Percentiles rank a stretch among this genome's conserved stretches.
Evolutionary conservation across 192 early-diverging fungal species (phyloP).

Genomic region (Gamsiella multidivaricata): DNA sequence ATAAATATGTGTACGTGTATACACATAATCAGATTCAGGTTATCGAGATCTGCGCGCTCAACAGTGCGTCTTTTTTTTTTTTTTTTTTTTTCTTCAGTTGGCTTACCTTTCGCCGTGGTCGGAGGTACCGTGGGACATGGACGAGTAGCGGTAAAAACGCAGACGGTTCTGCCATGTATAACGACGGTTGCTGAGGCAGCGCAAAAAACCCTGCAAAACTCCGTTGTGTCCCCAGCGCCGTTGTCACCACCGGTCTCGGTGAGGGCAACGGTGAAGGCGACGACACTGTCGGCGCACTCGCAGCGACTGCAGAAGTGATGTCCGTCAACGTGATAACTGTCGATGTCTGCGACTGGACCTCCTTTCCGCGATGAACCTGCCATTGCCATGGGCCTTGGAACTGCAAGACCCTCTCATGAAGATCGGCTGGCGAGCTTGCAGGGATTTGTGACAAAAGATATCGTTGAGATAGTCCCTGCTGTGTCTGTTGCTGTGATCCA

Average conservation of each 20-base stretch:
- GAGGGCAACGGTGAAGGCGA: background rate
- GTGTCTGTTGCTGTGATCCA: background rate
- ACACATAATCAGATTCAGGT: background rate
- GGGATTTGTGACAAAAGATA: background rate
- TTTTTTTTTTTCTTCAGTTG: too few species aligned
- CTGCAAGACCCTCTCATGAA: background rate
- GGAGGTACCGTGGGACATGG: constrained; percentile 22
- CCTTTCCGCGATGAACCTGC: background rate
- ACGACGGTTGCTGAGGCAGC: background rate
- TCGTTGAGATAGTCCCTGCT: background rate
- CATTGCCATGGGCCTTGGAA: constrained; percentile 9
- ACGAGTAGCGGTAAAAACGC: constrained; percentile 16
- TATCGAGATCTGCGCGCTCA: background rate
- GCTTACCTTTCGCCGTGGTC: constrained; percentile 20
- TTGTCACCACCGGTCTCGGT: background rate
- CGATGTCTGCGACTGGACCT: background rate
- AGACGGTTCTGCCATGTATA: constrained; percentile 9
- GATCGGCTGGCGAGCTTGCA: background rate
- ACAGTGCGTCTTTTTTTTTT: background rate
- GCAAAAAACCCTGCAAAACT: constrained; percentile 9
- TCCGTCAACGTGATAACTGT: background rate
- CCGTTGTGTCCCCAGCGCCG: background rate
- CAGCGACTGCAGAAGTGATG: background rate
- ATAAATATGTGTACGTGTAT: too few species aligned
- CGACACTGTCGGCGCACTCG: background rate